Evolutionary conservation across 1,284 basidiomycete genomes (phyloP).

Genomic region (Malassezia vespertilionis): DNA sequence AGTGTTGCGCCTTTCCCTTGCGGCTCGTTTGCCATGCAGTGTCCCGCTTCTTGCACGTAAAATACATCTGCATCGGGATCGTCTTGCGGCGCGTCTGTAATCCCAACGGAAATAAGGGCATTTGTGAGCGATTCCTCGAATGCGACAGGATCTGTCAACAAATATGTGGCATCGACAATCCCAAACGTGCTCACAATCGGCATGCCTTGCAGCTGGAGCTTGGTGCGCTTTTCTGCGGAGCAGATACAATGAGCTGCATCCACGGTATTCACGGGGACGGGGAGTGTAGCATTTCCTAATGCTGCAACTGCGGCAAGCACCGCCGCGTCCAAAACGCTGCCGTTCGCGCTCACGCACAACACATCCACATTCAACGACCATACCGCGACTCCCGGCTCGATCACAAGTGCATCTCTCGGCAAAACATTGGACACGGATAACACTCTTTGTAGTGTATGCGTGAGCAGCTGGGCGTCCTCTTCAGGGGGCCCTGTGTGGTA

Average conservation of each 20-base stretch:
- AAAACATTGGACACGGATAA: constrained; percentile 51
- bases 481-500: constrained; percentile 85
- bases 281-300: constrained; percentile 63
- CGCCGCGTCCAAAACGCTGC: constrained; percentile 82
- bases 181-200: constrained; percentile 66
- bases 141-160: constrained; percentile 71
- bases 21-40: background rate
- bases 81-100: constrained; percentile 8
- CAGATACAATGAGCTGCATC: constrained; percentile 59
- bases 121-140: constrained; percentile 74
- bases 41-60: constrained; percentile 1
- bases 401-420: constrained; percentile 61
- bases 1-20: too few relatives aligned
- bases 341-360: constrained; percentile 91
- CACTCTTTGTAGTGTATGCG: constrained; percentile 54
- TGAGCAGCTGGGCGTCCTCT: constrained; percentile 29
- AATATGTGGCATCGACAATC: constrained; percentile 59
- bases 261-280: constrained; percentile 61
- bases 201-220: constrained; percentile 53
- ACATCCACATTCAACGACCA: constrained; percentile 91
- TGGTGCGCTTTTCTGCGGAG: constrained; percentile 47
- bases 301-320: constrained; percentile 77
- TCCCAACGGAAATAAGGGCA: constrained; percentile 22
- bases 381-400: constrained; percentile 65
- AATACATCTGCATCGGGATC: constrained; percentile 6